Base-by-base conservation (phyloP, 352 stramenopile species). In the Pythium folliculosum region DNA sequence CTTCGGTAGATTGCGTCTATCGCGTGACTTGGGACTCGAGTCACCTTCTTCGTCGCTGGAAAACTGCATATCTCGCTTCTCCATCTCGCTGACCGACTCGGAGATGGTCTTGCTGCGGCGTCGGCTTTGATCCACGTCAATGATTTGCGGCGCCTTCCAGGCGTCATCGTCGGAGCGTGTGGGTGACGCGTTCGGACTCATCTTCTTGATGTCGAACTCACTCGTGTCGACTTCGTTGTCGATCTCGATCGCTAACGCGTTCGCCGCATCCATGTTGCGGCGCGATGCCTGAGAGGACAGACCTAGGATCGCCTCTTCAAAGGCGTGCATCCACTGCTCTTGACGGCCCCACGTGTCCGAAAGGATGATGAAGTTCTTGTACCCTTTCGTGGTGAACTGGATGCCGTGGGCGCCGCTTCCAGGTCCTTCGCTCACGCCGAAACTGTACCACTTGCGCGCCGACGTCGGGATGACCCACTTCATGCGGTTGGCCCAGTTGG, bases 401-500 rank as follows among this genome's bases (percentile, higher is more conserved):
- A 95, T 80, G 19, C 88, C 85, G 19, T 95, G 88, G 13, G 88
- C 88, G n/a, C 88, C 88, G 43, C 86, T 92, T 14, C 88, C 88
- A 9, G 88, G 88, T 1, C 88, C 86, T 51, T 91, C 85, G 10
- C 77, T 85, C 17, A 92, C 77, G 0, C 86, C 86, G 65, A 95
- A 95, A 63, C 81, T 92, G 69, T 95, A 95, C 88, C 88, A 95
- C 60, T 95, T 95, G 8, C 86, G 84, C 17, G 87, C 84, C 2
- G 86, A 93, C 9, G 86, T 95, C 1, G 88, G 88, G 43, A 95
- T 92, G 54, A 95, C 86, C 88, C 88, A 95, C 69, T 95, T 95
- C 88, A 95, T 94, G n/a, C 88, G 85, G 35, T 75, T 94, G 35
- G 81, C 69, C 88, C 88, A 95, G 63, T 95, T 95, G 0, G 88